phyloP scores from a whole-genome alignment of 2,329 filamentous ascomycete species.

The Fusarium compactum region DNA sequence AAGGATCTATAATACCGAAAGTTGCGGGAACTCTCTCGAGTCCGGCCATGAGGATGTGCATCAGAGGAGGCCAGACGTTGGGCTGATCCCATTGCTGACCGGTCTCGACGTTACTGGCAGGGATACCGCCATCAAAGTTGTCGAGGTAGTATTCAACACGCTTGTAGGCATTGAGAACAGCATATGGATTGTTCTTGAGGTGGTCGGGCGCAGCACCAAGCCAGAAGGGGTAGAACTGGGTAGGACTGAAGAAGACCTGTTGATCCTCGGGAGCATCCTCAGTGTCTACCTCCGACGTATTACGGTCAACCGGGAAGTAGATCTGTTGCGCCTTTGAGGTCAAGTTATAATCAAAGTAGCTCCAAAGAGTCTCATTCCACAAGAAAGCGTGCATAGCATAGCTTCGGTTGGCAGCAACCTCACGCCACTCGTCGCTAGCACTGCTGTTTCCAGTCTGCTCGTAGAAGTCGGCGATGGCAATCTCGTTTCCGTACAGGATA shows the following conservation, averaged over 20 bases:
- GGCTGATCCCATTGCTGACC: constrained; percentile 78
- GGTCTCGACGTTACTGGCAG: constrained; percentile 70
- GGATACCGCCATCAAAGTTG: constrained; percentile 66
- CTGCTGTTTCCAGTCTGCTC: constrained; percentile 62
- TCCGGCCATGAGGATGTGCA: constrained; percentile 73
- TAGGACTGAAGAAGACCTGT: constrained; percentile 68
- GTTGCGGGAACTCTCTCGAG: constrained; percentile 70
- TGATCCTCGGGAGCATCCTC: constrained; percentile 63
- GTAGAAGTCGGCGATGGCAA: constrained; percentile 68
- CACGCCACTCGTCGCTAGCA: constrained; percentile 62
- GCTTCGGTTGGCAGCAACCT: constrained; percentile 65
- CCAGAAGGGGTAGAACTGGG: constrained; percentile 78
- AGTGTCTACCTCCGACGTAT: constrained; percentile 50
- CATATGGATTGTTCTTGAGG: constrained; percentile 69
- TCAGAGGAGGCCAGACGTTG: constrained; percentile 76
- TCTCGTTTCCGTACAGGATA: constrained; percentile 75
- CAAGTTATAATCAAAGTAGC: constrained; percentile 78
- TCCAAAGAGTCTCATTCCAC: constrained; percentile 72
- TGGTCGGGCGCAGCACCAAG: constrained; percentile 70
- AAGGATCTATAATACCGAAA: constrained; percentile 64
- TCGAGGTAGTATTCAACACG: constrained; percentile 67
- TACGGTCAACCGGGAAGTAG: constrained; percentile 63
- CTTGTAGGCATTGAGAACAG: constrained; percentile 65
- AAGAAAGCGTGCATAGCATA: constrained; percentile 72
- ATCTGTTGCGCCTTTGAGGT: constrained; percentile 68